Conservation (phyloP, 2,329 filamentous ascomycete species). For the Zelopaecilomyces penicillatus region DNA sequence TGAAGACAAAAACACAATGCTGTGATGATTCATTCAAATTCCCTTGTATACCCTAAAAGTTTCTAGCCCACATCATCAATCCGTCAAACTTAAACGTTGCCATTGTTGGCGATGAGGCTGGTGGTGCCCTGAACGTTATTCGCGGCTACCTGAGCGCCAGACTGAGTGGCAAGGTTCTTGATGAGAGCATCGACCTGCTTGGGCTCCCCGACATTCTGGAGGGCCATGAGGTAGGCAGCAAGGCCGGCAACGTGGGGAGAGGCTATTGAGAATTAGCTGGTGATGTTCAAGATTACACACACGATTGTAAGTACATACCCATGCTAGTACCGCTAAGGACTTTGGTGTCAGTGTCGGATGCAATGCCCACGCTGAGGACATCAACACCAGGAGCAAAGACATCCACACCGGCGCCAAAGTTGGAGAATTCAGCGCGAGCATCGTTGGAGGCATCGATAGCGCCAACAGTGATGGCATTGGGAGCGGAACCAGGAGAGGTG, state of each 20-base stretch:
- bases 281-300: neutral
- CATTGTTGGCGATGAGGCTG: constrained; percentile 49
- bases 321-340: constrained; percentile 50
- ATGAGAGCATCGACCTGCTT: constrained; percentile 37
- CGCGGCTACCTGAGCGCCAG: constrained; percentile 32
- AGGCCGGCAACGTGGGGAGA: constrained; percentile 60
- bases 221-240: constrained; percentile 57
- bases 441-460: constrained; percentile 47
- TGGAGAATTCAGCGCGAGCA: constrained; percentile 45
- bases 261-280: constrained; percentile 27
- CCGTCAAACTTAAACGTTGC: constrained; percentile 20
- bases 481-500: constrained; percentile 46
- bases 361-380: constrained; percentile 45
- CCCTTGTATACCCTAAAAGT: too few species aligned
- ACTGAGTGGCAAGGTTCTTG: constrained; percentile 41
- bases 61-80: neutral
- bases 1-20: too few species aligned
- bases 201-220: constrained; percentile 39
- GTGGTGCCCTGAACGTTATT: constrained; percentile 39
- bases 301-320: constrained; percentile 25
- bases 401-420: constrained; percentile 46
- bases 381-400: constrained; percentile 49
- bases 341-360: constrained; percentile 35
- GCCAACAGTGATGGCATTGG: constrained; percentile 51
- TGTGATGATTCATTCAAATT: too few species aligned